Conservation (phyloP, 169 alveolate species). For the Babesia bovis region DNA sequence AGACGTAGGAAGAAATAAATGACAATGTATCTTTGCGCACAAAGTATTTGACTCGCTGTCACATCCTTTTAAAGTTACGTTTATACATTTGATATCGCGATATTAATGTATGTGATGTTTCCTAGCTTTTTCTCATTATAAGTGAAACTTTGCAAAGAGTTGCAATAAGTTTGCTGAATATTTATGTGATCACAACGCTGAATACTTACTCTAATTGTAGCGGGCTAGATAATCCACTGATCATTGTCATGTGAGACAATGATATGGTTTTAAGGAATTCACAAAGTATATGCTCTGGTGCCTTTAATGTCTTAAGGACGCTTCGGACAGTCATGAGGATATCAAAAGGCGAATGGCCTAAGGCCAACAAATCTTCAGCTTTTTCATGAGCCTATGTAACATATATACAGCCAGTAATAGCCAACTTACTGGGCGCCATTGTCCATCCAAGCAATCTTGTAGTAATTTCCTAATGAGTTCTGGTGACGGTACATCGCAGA, state of each 20-base stretch:
- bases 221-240: constrained; percentile 49
- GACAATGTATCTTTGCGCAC: no score
- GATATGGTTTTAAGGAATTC: constrained; percentile 73
- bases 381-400: constrained; percentile 61
- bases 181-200: background rate
- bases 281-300: constrained; percentile 75
- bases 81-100: no score
- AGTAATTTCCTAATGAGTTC: constrained; percentile 86
- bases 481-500: constrained; percentile 96
- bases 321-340: constrained; percentile 73
- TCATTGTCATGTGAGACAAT: constrained; percentile 64
- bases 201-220: constrained; percentile 58
- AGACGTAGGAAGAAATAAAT: constrained; percentile 41
- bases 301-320: constrained; percentile 68
- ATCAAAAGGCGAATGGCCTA: constrained; percentile 91
- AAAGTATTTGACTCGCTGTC: no score
- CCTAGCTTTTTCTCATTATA: constrained; percentile 35
- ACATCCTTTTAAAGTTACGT: no score
- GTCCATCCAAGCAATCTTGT: constrained; percentile 82
- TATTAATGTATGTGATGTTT: background rate
- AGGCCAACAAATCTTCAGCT: constrained; percentile 33
- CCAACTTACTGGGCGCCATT: constrained; percentile 75
- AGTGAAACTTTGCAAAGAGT: constrained; percentile 60
- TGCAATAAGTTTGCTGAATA: constrained; percentile 51
- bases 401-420: background rate